A percentile compares a stretch with the other conserved stretches of the same genome.
phyloP scores from a whole-genome alignment of 306 rosid species.

The Vicia villosa region DNA sequence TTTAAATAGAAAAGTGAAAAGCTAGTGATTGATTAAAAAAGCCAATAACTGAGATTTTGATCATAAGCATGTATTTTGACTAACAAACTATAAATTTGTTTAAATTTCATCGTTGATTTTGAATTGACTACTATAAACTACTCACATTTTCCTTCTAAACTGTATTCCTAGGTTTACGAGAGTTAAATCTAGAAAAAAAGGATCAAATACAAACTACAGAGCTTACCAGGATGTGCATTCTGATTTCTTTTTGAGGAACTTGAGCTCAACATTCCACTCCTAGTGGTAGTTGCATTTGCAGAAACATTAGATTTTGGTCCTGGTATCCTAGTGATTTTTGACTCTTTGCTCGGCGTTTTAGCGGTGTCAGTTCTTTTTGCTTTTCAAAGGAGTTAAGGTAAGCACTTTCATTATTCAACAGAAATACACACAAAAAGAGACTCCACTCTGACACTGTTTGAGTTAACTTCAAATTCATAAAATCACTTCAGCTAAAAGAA shows the following conservation, averaged over 20 bases:
- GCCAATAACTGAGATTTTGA: not conserved
- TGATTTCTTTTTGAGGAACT: slow-evolving; percentile 55
- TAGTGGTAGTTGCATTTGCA: slow-evolving; percentile 39
- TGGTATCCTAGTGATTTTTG: slow-evolving; percentile 50
- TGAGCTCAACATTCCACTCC: slow-evolving; percentile 44
- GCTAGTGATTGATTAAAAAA: not conserved
- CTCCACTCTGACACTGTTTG: not conserved
- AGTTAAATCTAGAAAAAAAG: not conserved
- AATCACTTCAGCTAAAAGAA: not conserved
- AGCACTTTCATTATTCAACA: slow-evolving; percentile 32
- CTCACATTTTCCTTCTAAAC: not conserved
- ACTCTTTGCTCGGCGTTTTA: slow-evolving; percentile 51
- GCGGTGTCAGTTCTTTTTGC: slow-evolving; percentile 54
- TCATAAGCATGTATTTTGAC: not conserved
- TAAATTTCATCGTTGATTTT: not conserved
- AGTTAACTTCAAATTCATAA: not conserved
- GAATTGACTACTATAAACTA: not conserved
- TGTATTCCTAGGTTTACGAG: not conserved
- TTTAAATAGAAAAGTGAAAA: not conserved
- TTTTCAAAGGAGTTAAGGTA: slow-evolving; percentile 67
- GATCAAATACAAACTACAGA: slow-evolving; percentile 22
- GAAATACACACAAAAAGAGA: slow-evolving; percentile 20
- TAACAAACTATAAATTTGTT: not conserved
- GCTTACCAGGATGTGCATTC: slow-evolving; percentile 57
- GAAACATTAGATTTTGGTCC: slow-evolving; percentile 51